Evolutionary conservation across 257 asterid species (phyloP).

Genomic region (Solanum bulbocastanum): DNA sequence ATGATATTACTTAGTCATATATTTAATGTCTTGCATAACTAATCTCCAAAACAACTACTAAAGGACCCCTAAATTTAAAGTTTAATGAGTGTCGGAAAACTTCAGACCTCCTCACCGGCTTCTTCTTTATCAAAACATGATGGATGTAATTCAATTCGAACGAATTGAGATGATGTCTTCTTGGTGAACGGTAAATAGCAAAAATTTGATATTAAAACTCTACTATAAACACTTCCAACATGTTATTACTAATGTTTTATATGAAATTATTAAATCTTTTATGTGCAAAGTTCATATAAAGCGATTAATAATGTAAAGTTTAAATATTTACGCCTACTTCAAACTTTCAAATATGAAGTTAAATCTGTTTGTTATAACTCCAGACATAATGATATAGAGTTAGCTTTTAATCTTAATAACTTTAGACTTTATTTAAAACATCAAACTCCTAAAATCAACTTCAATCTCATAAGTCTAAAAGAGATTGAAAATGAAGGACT

Average conservation of each 20-base stretch:
- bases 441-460: not conserved
- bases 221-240: not conserved
- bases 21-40: too few relatives aligned
- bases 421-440: not conserved
- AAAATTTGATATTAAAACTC: not conserved
- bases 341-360: not conserved
- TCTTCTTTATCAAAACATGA: not conserved
- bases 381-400: not conserved
- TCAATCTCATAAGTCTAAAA: too few relatives aligned
- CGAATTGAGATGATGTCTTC: too few relatives aligned
- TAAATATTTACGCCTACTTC: not conserved
- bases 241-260: not conserved
- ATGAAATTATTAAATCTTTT: not conserved
- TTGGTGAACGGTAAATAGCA: not conserved
- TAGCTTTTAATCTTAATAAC: not conserved
- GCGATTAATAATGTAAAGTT: not conserved
- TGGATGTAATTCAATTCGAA: rapidly evolving
- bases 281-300: not conserved
- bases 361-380: rapidly evolving
- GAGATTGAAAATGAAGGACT: rapidly evolving
- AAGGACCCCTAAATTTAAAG: not conserved
- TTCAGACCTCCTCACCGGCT: not conserved
- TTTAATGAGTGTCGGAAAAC: not conserved
- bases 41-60: too few relatives aligned
- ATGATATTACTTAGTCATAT: not conserved